phyloP scores from a whole-genome alignment of 352 stramenopile genomes.

The Sclerospora graminicola region DNA sequence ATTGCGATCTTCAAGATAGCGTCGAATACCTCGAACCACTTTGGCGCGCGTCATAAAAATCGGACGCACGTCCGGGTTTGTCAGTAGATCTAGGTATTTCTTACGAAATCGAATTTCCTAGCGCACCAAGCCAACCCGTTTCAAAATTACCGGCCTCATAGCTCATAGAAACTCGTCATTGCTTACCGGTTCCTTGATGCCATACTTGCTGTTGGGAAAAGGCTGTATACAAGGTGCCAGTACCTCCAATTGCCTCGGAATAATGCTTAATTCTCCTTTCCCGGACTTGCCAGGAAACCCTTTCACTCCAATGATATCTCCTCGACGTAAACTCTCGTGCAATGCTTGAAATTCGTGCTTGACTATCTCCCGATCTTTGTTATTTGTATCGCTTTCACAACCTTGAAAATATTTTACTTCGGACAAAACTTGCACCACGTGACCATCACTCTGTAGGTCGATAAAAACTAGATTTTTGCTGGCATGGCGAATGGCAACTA shows the following conservation, averaged over 20 bases:
- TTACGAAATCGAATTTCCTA: constrained; percentile 97
- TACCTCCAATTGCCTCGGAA: constrained; percentile 81
- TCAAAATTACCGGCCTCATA: no score
- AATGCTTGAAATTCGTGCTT: constrained; percentile 47
- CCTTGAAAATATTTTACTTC: constrained; percentile 68
- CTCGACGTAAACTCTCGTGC: constrained; percentile 65
- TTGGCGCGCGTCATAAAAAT: constrained; percentile 92
- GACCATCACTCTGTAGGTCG: constrained; percentile 55
- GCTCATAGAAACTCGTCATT: no score
- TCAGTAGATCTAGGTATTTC: constrained; percentile 98
- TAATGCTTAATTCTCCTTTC: constrained; percentile 79
- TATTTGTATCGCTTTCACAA: constrained; percentile 7
- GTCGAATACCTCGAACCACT: constrained; percentile 49
- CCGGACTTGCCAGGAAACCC: constrained; percentile 75
- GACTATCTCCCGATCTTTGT: constrained; percentile 18
- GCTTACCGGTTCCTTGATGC: constrained; percentile 78
- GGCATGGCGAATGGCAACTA: constrained; percentile 63
- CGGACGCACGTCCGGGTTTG: constrained; percentile 88
- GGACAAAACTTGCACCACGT: constrained; percentile 64
- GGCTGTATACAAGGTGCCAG: constrained; percentile 92
- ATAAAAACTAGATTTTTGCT: constrained; percentile 82
- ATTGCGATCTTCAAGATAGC: constrained; percentile 56
- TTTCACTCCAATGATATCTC: constrained; percentile 69
- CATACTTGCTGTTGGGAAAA: constrained; percentile 91
- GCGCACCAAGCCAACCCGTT: no score